Conservation (phyloP, 495 filamentous ascomycete genomes). For the Cercophora sp. region DNA sequence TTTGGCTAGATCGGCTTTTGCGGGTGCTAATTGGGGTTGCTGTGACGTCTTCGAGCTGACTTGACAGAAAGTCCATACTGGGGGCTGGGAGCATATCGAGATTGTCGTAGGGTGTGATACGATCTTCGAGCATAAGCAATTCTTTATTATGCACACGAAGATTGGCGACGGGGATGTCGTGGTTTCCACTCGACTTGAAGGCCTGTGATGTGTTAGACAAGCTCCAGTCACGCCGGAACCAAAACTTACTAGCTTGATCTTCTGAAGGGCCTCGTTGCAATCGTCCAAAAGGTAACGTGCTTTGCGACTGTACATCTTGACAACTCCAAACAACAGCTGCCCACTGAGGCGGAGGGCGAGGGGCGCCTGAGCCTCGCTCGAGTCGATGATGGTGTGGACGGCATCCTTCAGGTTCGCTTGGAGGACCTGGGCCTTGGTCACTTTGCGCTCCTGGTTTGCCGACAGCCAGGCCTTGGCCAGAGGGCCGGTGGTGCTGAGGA, state of each 20-base stretch:
- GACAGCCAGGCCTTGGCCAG: constrained; percentile 97
- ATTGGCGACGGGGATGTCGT: constrained; percentile 71
- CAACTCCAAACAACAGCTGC: constrained; percentile 90
- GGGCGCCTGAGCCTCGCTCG: constrained; percentile 88
- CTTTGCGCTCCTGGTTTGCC: constrained; percentile 94
- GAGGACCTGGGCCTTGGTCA: constrained; percentile 90
- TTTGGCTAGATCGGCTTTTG: constrained; percentile 49
- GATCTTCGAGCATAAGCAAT: constrained; percentile 77
- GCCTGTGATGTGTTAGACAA: constrained; percentile 48
- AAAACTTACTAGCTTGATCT: constrained; percentile 88
- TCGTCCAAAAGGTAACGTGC: constrained; percentile 94
- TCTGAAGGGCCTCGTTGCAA: constrained; percentile 93
- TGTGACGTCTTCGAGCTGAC: constrained; percentile 56
- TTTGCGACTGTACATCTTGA: constrained; percentile 95
- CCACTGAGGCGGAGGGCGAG: constrained; percentile 93
- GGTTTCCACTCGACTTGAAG: constrained; percentile 73
- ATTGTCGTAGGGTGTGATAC: constrained; percentile 83
- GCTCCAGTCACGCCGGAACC: not conserved
- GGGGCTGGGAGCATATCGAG: constrained; percentile 62
- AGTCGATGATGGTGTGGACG: constrained; percentile 88
- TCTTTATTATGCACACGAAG: constrained; percentile 59
- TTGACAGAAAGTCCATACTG: constrained; percentile 69
- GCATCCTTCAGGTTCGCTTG: constrained; percentile 90
- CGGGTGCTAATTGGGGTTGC: constrained; percentile 45
- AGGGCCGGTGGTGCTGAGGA: constrained; percentile 94